Base-by-base conservation (phyloP, 2,329 filamentous ascomycete species). In the Diaporthe ampelina region DNA sequence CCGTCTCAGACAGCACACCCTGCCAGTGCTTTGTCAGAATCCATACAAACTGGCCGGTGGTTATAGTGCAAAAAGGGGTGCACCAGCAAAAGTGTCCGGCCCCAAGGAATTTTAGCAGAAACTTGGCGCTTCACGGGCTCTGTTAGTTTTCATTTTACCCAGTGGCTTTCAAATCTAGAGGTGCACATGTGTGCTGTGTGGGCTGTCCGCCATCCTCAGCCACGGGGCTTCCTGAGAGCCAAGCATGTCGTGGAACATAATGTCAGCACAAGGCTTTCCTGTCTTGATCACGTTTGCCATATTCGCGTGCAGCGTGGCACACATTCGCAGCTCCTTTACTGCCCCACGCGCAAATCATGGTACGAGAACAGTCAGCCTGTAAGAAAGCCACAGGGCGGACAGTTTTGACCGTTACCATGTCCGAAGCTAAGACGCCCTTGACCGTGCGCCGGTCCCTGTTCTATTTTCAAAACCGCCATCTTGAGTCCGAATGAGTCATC, bases 11-110 rank as follows among this genome's bases (percentile, higher is more conserved):
- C 29, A 48, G 11, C 37, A 21, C 37, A 21, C 37, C 26, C 26
- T n/a, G n/a, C 48, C n/a, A n/a, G n/a, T 37, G 70, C 59, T 73
- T 73, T 67, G 70, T 68, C 50, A 73, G 45, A 45, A 43, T 29
- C 32, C 40, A 65, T 45, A 5, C 29, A 5, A n/a, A 26, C n/a
- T n/a, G n/a, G 52, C 70, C 19, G 19, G 24, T 35, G 17, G 26
- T 32, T 13, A 21, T 57, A 10, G 17, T 15, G 48, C 10, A 37
- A n/a, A 21, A 32, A 52, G 57, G 70, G 37, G n/a, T 6, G 26
- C 19, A 61, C 40, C 29, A 48, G 4, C 10, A 11, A 43, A 56
- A 29, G 58, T 29, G 37, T 37, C 58, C 50, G 48, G 26, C 19
- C 8, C 21, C 32, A 40, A 67, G 11, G 13, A 11, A 21, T 52